These are phyloP conservation scores for Xylariaceae sp. DNA, from an alignment of 2,329 filamentous ascomycete species.

Conservation along the genomic window DNA sequence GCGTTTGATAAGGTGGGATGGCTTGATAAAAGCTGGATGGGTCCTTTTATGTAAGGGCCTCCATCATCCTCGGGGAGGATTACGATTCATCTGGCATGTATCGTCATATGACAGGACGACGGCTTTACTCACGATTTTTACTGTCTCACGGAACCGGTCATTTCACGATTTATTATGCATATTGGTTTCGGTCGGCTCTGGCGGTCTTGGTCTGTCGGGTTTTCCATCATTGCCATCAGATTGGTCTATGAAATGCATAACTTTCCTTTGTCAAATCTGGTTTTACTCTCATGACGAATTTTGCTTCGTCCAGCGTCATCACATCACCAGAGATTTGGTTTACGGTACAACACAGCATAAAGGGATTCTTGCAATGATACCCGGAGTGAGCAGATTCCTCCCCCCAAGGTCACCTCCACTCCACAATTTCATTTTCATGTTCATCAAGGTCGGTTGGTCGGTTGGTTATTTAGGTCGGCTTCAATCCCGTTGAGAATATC, in stretches of 20 bases:
- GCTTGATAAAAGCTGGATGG: conserved; percentile 62
- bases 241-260: conserved; percentile 21
- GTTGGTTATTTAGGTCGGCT: conserved; percentile 19
- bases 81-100: conserved; percentile 30
- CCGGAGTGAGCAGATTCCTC: conserved; percentile 37
- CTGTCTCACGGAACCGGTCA: neutral
- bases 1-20: conserved; percentile 87
- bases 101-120: neutral
- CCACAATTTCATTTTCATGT: conserved; percentile 30
- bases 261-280: conserved; percentile 15
- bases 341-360: conserved; percentile 36
- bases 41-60: conserved; percentile 35
- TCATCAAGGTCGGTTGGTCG: conserved; percentile 16
- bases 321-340: conserved; percentile 19
- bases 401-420: conserved; percentile 34
- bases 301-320: conserved; percentile 19
- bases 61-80: neutral
- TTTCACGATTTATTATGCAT: conserved; percentile 14
- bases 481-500: conserved; percentile 23
- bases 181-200: conserved; percentile 6
- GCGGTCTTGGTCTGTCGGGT: conserved; percentile 4
- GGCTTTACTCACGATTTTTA: neutral
- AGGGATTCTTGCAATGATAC: conserved; percentile 38
- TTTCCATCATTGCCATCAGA: conserved; percentile 13
- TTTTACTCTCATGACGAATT: conserved; percentile 10